Base-by-base conservation (phyloP, 305 asterid species). In the Fraxinus velutina region DNA sequence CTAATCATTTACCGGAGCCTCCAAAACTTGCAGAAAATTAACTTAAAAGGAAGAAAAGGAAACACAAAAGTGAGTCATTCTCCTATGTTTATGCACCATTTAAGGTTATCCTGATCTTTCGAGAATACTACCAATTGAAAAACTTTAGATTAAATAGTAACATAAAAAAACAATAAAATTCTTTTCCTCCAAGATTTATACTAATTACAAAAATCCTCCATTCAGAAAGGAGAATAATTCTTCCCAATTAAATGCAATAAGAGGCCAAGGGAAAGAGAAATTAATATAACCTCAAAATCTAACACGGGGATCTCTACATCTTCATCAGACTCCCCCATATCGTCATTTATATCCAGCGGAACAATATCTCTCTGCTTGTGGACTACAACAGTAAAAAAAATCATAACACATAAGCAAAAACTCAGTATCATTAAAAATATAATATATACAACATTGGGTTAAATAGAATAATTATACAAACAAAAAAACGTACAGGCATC, bases 341-440 rank as follows among this genome's bases (percentile, higher is more conserved):
- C 94, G 77, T 86, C 92, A 32, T 90, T 85, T 70, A 91, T 78
- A 85, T 92, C 88, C 85, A 96, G 83, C 0, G 98, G 97, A 64
- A 96, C 83, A 36, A 92, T 80, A 83, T 96, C 97, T 79, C 97
- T 91, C 85, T 89, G 93, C 86, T 92, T 92, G 90, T 96, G 99
- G 89, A 96, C 99, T 96, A 78, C 87, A 88, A 80, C 74, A 81
- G 7, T 68, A 10, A 22, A 30, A 22, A 42, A 52, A 74, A 3
- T 27, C 32, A 64, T 52, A 78, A 70, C 74, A 39, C 42, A 70
- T 47, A 55, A 37, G 74, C 6, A 73, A 78, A 34, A 57, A 21
- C 2, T 21, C 30, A 60, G 70, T 60, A 60, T 57, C 27, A 57
- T 57, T 57, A 57, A 57, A 60, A 32, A 78, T 21, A 29, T 44